phyloP scores from a whole-genome alignment of 352 stramenopile genomes.

The Aphanomyces cochlioides region DNA sequence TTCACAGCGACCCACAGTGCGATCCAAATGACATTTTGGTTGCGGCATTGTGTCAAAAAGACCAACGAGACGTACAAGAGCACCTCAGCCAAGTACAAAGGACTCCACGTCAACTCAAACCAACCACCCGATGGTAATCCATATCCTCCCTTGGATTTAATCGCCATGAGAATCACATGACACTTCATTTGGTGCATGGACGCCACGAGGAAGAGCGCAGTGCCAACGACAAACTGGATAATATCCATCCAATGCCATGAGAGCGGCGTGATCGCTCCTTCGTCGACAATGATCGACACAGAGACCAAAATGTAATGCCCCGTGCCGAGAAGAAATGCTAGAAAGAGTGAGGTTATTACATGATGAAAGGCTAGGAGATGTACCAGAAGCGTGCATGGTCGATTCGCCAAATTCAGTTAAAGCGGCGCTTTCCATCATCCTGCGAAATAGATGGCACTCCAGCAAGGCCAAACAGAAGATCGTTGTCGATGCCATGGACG shows the following conservation, averaged over 20 bases:
- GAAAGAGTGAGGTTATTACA: not conserved
- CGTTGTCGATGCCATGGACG: not conserved
- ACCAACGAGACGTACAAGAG: slow-evolving; percentile 24
- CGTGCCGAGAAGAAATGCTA: slow-evolving; percentile 9
- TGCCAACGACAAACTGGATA: not conserved
- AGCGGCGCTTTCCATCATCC: slow-evolving; percentile 27
- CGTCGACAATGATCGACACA: slow-evolving; percentile 27
- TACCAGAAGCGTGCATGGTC: slow-evolving; percentile 27
- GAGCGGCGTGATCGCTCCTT: not conserved
- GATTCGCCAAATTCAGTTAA: slow-evolving; percentile 26
- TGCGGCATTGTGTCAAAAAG: slow-evolving; percentile 1
- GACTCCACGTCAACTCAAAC: slow-evolving; percentile 27
- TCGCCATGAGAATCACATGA: not conserved
- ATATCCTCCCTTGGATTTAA: slow-evolving; percentile 18
- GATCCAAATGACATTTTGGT: slow-evolving; percentile 1
- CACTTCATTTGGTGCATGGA: slow-evolving; percentile 24
- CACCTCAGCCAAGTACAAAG: slow-evolving; percentile 23
- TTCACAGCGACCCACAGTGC: slow-evolving; percentile 21
- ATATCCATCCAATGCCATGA: not conserved
- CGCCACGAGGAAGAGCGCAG: slow-evolving; percentile 23
- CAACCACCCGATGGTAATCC: slow-evolving; percentile 18
- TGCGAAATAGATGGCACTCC: slow-evolving; percentile 27
- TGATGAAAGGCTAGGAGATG: not conserved
- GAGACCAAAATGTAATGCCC: slow-evolving; percentile 29
- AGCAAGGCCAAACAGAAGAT: slow-evolving; percentile 12